Evolutionary conservation across 352 stramenopile genomes (phyloP).

Genomic region (Phytophthora chlamydospora): DNA sequence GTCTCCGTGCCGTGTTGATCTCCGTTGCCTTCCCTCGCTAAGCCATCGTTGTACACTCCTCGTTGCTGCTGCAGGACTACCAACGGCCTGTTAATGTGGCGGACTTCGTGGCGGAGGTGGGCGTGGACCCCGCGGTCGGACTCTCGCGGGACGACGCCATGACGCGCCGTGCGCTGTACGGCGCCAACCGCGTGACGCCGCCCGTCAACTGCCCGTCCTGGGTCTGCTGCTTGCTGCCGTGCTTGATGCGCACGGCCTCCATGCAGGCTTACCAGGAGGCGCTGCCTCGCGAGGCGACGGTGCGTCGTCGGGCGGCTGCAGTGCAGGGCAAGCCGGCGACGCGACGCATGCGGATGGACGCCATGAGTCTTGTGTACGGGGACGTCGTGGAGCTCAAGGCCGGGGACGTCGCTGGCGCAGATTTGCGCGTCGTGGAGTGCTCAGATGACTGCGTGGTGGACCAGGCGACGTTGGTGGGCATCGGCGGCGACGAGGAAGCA

Average conservation of each 20-base stretch:
- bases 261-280: slow-evolving; percentile 91
- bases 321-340: slow-evolving; percentile 40
- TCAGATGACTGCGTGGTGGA: slow-evolving; percentile 80
- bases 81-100: slow-evolving; percentile 42
- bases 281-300: slow-evolving; percentile 90
- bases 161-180: slow-evolving; percentile 66
- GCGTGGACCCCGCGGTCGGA: slow-evolving; percentile 58
- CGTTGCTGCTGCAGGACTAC: slow-evolving; percentile 43
- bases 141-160: slow-evolving; percentile 81
- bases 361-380: slow-evolving; percentile 88
- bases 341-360: slow-evolving; percentile 91
- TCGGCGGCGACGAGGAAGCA: slow-evolving; percentile 34
- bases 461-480: slow-evolving; percentile 51
- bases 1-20: neutral
- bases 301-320: slow-evolving; percentile 55
- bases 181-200: slow-evolving; percentile 90
- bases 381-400: slow-evolving; percentile 93
- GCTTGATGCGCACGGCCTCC: slow-evolving; percentile 88
- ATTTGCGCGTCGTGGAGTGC: slow-evolving; percentile 85
- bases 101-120: slow-evolving; percentile 70
- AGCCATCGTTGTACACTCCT: neutral
- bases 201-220: slow-evolving; percentile 94
- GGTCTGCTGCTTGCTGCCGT: slow-evolving; percentile 94
- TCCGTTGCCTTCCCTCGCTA: neutral
- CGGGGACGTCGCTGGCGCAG: slow-evolving; percentile 90